Conservation (phyloP, 768 basidiomycete genomes). For the Mycena belliarum region DNA sequence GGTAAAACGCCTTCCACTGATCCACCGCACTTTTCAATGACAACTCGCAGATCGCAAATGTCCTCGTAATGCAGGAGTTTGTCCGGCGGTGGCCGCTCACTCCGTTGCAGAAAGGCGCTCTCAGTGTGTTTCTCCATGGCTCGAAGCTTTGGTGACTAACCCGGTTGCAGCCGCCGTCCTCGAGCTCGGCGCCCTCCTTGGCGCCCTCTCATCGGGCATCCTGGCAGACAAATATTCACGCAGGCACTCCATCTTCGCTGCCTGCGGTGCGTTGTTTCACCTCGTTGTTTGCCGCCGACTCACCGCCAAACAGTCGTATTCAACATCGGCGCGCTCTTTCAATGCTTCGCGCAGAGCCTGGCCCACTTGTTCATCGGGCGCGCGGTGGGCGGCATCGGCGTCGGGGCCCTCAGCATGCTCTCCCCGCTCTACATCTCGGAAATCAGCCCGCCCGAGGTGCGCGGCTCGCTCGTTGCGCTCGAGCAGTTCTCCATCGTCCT, state of each 20-base stretch:
- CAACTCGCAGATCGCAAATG: constrained; percentile 64
- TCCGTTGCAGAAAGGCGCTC: constrained; percentile 71
- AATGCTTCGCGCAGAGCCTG: constrained; percentile 59
- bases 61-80: constrained; percentile 82
- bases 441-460: constrained; percentile 77
- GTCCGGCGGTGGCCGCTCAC: constrained; percentile 65
- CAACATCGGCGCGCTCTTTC: constrained; percentile 70
- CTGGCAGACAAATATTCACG: constrained; percentile 70
- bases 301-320: constrained; percentile 52
- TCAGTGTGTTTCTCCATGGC: constrained; percentile 50
- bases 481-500: constrained; percentile 82
- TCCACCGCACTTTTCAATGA: neutral
- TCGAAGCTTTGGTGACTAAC: neutral
- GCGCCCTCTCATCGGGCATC: constrained; percentile 66
- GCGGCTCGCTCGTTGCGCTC: constrained; percentile 76
- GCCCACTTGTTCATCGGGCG: constrained; percentile 66
- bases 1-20: constrained; percentile 26
- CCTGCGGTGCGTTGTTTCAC: constrained; percentile 55
- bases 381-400: constrained; percentile 75
- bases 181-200: constrained; percentile 79
- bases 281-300: neutral
- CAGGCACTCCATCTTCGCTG: constrained; percentile 62
- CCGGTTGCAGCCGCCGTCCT: constrained; percentile 62
- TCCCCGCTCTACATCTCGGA: constrained; percentile 83
- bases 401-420: constrained; percentile 82